A percentile compares a stretch with the other conserved stretches of the same genome.
Evolutionary conservation across 176 grass and related monocot genomes (phyloP).

Genomic region (Avena sativa): DNA sequence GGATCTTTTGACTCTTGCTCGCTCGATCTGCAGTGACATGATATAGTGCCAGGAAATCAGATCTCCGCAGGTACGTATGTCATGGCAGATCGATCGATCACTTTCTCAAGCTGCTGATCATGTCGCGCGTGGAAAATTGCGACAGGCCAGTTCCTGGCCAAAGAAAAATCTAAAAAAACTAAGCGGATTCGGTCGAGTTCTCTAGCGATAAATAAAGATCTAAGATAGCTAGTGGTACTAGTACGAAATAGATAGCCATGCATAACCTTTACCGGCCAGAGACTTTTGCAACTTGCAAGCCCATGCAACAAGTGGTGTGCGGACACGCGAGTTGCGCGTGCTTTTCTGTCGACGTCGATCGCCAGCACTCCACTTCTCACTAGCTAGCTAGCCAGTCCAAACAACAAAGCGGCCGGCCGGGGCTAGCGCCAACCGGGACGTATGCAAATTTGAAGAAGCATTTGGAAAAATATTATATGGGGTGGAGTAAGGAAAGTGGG

Average conservation of each 20-base stretch:
- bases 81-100: no score
- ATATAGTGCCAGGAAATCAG: not conserved
- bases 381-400: no score
- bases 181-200: not conserved
- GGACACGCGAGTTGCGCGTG: not conserved
- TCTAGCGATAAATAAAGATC: no score
- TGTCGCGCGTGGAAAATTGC: no score
- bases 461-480: no score
- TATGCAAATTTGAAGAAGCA: no score
- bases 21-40: not conserved
- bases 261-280: not conserved
- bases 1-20: slow-evolving; percentile 5
- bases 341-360: not conserved
- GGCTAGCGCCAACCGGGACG: no score
- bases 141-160: not conserved
- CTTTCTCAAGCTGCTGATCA: no score
- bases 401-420: no score
- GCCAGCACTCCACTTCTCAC: not conserved
- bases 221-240: no score
- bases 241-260: not conserved
- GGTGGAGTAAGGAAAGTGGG: no score
- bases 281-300: not conserved
- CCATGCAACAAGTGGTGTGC: not conserved
- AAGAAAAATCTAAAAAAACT: not conserved
- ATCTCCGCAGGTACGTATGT: not conserved